A percentile compares a stretch with the other conserved stretches of the same genome.
Evolutionary conservation across 768 basidiomycete genomes (phyloP).

Genomic region (Punctularia strigosozonata): DNA sequence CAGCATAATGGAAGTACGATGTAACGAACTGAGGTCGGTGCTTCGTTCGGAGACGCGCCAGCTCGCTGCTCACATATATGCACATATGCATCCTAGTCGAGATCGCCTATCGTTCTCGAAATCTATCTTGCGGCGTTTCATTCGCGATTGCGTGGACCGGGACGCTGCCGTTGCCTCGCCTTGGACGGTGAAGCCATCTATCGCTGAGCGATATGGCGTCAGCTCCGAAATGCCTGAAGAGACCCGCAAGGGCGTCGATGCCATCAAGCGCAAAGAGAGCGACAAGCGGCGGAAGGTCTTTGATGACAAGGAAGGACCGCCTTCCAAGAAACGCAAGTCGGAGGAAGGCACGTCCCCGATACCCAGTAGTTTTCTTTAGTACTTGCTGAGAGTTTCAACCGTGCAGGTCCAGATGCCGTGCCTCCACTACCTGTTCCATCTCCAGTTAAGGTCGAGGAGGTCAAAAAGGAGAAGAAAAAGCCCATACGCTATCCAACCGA

Average conservation of each 20-base stretch:
- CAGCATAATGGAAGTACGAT: conserved; percentile 75
- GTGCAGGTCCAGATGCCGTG: too few species aligned
- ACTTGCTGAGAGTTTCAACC: too few species aligned
- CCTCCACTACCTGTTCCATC: too few species aligned
- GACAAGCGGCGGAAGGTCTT: conserved; percentile 88
- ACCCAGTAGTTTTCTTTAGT: too few species aligned
- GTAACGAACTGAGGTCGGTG: conserved; percentile 65
- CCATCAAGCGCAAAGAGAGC: conserved; percentile 76
- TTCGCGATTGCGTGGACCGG: conserved; percentile 90
- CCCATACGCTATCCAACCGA: conserved; percentile 89
- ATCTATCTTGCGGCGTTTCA: conserved; percentile 91
- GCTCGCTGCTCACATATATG: not conserved
- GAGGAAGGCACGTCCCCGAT: too few species aligned
- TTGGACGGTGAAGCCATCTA: conserved; percentile 84
- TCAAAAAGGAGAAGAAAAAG: conserved; percentile 82
- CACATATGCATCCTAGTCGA: conserved; percentile 42
- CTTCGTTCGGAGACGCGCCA: too few species aligned
- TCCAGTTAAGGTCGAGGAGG: too few species aligned
- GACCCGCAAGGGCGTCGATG: conserved; percentile 66
- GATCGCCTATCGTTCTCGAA: conserved; percentile 95
- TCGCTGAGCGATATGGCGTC: conserved; percentile 80
- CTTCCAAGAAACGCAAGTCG: conserved; percentile 73
- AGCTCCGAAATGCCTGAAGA: conserved; percentile 80
- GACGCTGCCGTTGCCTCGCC: conserved; percentile 89
- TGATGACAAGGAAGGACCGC: conserved; percentile 80